phyloP scores from a whole-genome alignment of 1,284 basidiomycete species.

The Tetrapyrgos nigripes region DNA sequence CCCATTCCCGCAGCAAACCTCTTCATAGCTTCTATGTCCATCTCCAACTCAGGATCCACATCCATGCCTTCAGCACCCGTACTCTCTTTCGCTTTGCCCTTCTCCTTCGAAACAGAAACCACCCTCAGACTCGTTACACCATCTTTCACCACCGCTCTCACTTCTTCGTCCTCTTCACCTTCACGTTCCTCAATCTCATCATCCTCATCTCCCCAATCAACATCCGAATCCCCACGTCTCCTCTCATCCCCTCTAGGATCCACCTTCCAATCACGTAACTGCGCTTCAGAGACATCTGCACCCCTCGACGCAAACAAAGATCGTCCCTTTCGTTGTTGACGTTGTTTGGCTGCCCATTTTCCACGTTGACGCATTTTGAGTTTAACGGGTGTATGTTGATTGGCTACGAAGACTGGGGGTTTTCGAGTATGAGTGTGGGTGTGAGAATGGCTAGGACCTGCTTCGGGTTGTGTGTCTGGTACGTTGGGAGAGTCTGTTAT shows the following conservation, averaged over 20 bases:
- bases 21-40: constrained; percentile 56
- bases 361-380: constrained; percentile 30
- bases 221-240: constrained; percentile 69
- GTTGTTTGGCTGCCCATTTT: constrained; percentile 20
- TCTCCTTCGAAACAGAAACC: background rate
- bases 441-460: background rate
- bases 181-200: constrained; percentile 31
- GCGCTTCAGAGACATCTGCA: constrained; percentile 62
- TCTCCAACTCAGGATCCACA: constrained; percentile 58
- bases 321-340: constrained; percentile 35
- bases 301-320: constrained; percentile 56
- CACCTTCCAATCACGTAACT: constrained; percentile 49
- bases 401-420: constrained; percentile 26
- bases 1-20: constrained; percentile 62
- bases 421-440: constrained; percentile 11
- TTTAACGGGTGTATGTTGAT: constrained; percentile 21
- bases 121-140: constrained; percentile 4
- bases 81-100: constrained; percentile 24
- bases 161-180: constrained; percentile 28
- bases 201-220: constrained; percentile 72
- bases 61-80: constrained; percentile 57
- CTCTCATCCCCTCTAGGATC: constrained; percentile 56
- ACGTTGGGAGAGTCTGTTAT: background rate
- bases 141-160: constrained; percentile 5
- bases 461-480: background rate